phyloP scores from a whole-genome alignment of 768 basidiomycete genomes.

The Tubosaeta brunneosetosa region DNA sequence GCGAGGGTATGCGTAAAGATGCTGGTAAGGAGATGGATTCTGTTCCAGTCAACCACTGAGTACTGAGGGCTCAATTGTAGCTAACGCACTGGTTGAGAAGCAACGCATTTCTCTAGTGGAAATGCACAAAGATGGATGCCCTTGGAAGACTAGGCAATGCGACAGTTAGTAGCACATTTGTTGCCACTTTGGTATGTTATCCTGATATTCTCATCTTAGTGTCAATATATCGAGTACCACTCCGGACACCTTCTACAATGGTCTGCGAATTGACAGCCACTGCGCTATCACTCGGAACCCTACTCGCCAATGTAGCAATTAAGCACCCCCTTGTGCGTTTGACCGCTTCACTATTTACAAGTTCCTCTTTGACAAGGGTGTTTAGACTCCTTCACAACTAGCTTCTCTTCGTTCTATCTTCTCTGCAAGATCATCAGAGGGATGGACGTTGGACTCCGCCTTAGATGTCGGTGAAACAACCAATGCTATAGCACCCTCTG shows the following conservation, averaged over 20 bases:
- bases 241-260: conserved; percentile 61
- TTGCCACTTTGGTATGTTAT: background rate
- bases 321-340: conserved; percentile 69
- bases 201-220: conserved; percentile 31
- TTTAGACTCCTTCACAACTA: conserved; percentile 56
- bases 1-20: conserved; percentile 69
- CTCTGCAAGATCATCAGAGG: conserved; percentile 25
- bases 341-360: background rate
- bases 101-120: conserved; percentile 62
- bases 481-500: conserved; percentile 28
- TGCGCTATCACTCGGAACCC: conserved; percentile 49
- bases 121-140: conserved; percentile 76
- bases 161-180: conserved; percentile 49
- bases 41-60: background rate
- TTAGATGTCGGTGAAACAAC: conserved; percentile 9
- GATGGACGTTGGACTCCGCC: conserved; percentile 20
- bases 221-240: conserved; percentile 70
- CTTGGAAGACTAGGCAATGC: conserved; percentile 79
- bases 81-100: conserved; percentile 67
- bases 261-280: conserved; percentile 54
- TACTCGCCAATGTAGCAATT: conserved; percentile 51
- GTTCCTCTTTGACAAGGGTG: conserved; percentile 6
- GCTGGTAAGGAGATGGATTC: conserved; percentile 58
- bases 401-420: conserved; percentile 48
- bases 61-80: conserved; percentile 35